Evolutionary conservation across 805 yeast genomes (phyloP).

Genomic region (Metschnikowia chrysomelidarum): DNA sequence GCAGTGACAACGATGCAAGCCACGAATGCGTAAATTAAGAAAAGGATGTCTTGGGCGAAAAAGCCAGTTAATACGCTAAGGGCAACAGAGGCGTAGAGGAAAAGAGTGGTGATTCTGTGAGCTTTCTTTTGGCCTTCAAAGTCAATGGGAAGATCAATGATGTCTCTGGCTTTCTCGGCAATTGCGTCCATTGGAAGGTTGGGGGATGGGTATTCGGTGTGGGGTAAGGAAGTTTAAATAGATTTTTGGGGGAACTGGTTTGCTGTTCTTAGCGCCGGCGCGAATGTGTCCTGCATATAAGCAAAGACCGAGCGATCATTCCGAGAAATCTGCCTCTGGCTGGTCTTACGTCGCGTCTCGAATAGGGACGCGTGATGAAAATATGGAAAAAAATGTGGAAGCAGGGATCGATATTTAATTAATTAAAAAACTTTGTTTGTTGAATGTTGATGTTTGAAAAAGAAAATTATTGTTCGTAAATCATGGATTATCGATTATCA

Average conservation of each 20-base stretch:
- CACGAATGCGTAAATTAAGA: slow-evolving; percentile 39
- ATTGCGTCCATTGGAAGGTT: slow-evolving; percentile 17
- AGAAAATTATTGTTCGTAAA: too few relatives aligned
- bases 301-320: too few relatives aligned
- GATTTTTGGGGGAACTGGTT: slow-evolving; percentile 4
- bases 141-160: slow-evolving; percentile 44
- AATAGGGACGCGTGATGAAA: too few relatives aligned
- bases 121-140: slow-evolving; percentile 52
- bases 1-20: slow-evolving; percentile 30
- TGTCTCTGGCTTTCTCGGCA: slow-evolving; percentile 11
- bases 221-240: slow-evolving; percentile 5
- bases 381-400: too few relatives aligned
- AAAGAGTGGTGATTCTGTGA: slow-evolving; percentile 25
- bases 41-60: slow-evolving; percentile 41
- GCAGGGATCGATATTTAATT: too few relatives aligned
- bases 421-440: too few relatives aligned
- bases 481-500: too few relatives aligned
- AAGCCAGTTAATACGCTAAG: slow-evolving; percentile 50
- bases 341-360: too few relatives aligned
- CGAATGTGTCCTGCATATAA: too few relatives aligned
- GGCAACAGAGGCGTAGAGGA: slow-evolving; percentile 28
- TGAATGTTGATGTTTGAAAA: too few relatives aligned
- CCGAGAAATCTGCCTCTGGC: too few relatives aligned
- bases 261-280: too few relatives aligned
- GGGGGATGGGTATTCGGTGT: background rate